A percentile compares a stretch with the other conserved stretches of the same genome.
These are phyloP conservation scores for Tubosaeta brunneosetosa DNA, from an alignment of 768 basidiomycete genomes.

Conservation along the genomic window DNA sequence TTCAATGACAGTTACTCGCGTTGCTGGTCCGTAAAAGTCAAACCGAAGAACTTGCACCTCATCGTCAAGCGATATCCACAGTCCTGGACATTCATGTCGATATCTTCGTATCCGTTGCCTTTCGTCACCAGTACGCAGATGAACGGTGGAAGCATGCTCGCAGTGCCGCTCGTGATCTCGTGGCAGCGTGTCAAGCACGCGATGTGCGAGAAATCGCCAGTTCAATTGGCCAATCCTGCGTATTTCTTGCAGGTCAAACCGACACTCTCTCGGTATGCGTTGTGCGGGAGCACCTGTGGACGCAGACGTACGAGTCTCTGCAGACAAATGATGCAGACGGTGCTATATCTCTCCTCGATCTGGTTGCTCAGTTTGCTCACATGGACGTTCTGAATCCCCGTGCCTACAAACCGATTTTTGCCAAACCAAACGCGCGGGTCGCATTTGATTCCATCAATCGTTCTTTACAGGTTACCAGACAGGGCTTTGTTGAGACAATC, in stretches of 20 bases:
- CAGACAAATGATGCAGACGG: slow-evolving; percentile 55
- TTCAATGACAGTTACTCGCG: slow-evolving; percentile 28
- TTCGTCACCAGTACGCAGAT: slow-evolving; percentile 36
- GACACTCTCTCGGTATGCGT: slow-evolving; percentile 33
- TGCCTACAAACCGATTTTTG: slow-evolving; percentile 42
- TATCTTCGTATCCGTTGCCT: slow-evolving; percentile 44
- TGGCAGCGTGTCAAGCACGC: slow-evolving; percentile 28
- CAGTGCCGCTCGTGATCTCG: slow-evolving; percentile 38
- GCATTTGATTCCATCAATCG: slow-evolving; percentile 57
- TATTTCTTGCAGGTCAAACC: slow-evolving; percentile 27
- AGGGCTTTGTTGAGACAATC: slow-evolving; percentile 59
- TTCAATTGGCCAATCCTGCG: slow-evolving; percentile 32
- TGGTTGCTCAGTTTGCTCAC: slow-evolving; percentile 59
- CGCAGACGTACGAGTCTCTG: slow-evolving; percentile 54
- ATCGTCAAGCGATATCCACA: slow-evolving; percentile 29
- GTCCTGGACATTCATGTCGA: slow-evolving; percentile 51
- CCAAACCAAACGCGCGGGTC: slow-evolving; percentile 25
- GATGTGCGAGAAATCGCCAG: slow-evolving; percentile 33
- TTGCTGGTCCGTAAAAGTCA: slow-evolving; percentile 32
- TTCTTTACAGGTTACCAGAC: slow-evolving; percentile 51
- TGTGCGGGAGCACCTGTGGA: slow-evolving; percentile 65
- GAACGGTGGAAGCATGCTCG: slow-evolving; percentile 42
- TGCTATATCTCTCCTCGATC: slow-evolving; percentile 52
- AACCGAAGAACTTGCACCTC: slow-evolving; percentile 21
- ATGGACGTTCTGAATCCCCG: slow-evolving; percentile 55